Evolutionary conservation across 306 rosid species (phyloP).

Genomic region (Castanea sativa): DNA sequence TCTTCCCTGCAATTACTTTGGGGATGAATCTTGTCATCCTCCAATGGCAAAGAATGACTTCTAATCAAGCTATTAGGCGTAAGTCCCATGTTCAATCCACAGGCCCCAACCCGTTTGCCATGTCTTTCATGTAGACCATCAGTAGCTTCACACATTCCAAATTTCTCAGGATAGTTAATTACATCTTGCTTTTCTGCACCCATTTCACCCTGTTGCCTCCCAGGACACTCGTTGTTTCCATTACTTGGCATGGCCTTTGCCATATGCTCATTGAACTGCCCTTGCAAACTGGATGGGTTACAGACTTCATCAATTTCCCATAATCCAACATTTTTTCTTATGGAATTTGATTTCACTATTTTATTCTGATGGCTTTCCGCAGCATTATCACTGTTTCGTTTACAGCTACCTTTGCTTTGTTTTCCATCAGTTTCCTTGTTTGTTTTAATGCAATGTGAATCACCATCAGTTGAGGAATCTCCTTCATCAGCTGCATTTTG

Average conservation of each 20-base stretch:
- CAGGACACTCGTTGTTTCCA: slow-evolving; percentile 28
- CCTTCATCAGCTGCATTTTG: slow-evolving; percentile 39
- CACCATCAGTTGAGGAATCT: slow-evolving; percentile 34
- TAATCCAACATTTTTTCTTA: slow-evolving; percentile 18
- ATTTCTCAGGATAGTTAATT: slow-evolving; percentile 19
- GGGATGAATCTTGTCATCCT: slow-evolving; percentile 32
- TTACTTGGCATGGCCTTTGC: slow-evolving; percentile 27
- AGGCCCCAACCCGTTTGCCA: slow-evolving; percentile 15
- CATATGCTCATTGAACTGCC: slow-evolving; percentile 26
- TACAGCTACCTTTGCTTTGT: slow-evolving; percentile 24
- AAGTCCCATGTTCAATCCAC: slow-evolving; percentile 24
- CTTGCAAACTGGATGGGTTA: slow-evolving; percentile 10
- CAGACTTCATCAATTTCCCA: slow-evolving; percentile 14
- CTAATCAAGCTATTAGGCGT: slow-evolving; percentile 20
- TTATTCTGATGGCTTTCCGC: slow-evolving; percentile 18
- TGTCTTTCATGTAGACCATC: slow-evolving; percentile 28
- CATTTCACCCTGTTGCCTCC: slow-evolving; percentile 28
- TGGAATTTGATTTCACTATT: slow-evolving; percentile 24
- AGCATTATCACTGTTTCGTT: slow-evolving; percentile 4
- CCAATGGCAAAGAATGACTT: slow-evolving; percentile 40
- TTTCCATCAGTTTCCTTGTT: slow-evolving; percentile 23
- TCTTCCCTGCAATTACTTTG: slow-evolving; percentile 44
- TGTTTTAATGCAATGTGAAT: slow-evolving; percentile 21
- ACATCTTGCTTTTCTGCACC: slow-evolving; percentile 13
- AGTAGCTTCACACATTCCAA: slow-evolving; percentile 19